Conservation (phyloP, 2,329 filamentous ascomycete genomes). For the Aspergillus transmontanensis region DNA sequence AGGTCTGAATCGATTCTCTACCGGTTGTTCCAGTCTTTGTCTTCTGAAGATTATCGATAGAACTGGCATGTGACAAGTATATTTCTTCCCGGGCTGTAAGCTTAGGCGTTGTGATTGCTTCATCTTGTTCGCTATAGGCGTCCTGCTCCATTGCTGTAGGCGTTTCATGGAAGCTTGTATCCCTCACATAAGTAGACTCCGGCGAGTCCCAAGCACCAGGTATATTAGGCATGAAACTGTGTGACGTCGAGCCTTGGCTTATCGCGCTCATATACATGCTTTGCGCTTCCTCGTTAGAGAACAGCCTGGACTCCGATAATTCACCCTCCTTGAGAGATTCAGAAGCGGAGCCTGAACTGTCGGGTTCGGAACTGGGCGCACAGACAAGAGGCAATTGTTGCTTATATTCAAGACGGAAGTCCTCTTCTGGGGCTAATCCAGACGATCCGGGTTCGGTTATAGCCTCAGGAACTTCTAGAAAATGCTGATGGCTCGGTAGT, state of each 20-base stretch:
- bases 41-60: constrained; percentile 7
- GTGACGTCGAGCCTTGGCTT: constrained; percentile 42
- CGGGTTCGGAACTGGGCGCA: constrained; percentile 26
- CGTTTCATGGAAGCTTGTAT: constrained; percentile 6
- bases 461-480: not conserved
- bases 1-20: constrained; percentile 19
- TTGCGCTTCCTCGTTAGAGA: constrained; percentile 53
- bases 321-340: constrained; percentile 33
- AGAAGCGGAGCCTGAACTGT: constrained; percentile 26
- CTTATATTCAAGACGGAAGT: not conserved
- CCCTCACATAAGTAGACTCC: constrained; percentile 18
- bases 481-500: not conserved
- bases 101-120: constrained; percentile 34
- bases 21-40: constrained; percentile 17
- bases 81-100: constrained; percentile 24
- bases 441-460: not conserved
- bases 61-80: constrained; percentile 15
- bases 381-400: constrained; percentile 11
- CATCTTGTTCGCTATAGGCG: constrained; percentile 16
- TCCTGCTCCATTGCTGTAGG: constrained; percentile 3
- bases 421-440: constrained; percentile 4
- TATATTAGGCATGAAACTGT: constrained; percentile 37
- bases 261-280: constrained; percentile 61
- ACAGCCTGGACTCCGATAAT: constrained; percentile 50
- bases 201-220: constrained; percentile 47